These are phyloP conservation scores for Hanseniaspora sp. DNA, from an alignment of 1,139 yeast genomes.

Conservation along the genomic window DNA sequence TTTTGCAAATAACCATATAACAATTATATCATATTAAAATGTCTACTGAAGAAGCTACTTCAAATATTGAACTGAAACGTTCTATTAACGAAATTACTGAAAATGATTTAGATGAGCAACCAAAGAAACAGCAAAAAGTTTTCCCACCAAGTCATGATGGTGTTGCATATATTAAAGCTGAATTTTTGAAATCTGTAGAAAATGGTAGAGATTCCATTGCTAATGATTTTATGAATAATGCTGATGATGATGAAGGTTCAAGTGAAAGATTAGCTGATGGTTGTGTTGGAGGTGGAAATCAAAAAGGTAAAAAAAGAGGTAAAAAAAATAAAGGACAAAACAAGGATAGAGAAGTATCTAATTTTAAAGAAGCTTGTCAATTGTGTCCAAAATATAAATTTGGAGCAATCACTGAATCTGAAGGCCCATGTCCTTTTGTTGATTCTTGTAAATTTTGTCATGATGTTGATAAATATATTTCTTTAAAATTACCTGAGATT, in stretches of 20 bases:
- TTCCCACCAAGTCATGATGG: conserved; percentile 34
- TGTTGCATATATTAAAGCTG: conserved; percentile 55
- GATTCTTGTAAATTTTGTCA: conserved; percentile 70
- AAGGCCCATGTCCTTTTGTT: conserved; percentile 50
- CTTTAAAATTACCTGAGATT: conserved; percentile 57
- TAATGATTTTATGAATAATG: conserved; percentile 26
- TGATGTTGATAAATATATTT: conserved; percentile 53
- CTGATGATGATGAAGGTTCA: conserved; percentile 28
- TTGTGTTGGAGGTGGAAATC: conserved; percentile 34
- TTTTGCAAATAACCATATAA: no score
- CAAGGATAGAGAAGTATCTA: conserved; percentile 70
- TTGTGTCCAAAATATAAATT: conserved; percentile 50
- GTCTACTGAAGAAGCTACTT: neutral
- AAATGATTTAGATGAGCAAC: neutral
- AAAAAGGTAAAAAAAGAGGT: conserved; percentile 29
- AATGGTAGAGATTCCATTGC: conserved; percentile 18
- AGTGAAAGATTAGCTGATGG: conserved; percentile 19
- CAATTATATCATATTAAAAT: neutral
- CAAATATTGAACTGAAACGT: conserved; percentile 8
- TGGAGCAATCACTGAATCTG: conserved; percentile 16
- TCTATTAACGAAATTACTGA: neutral
- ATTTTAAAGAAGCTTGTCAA: conserved; percentile 52
- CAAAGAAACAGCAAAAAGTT: conserved; percentile 15
- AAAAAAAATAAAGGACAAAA: conserved; percentile 74
- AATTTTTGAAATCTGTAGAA: conserved; percentile 36